Percentiles rank a stretch among this genome's conserved stretches.
These are phyloP conservation scores for Acanthamoeba healyi DNA, from an alignment of 208 protist genomes.

Conservation along the genomic window DNA sequence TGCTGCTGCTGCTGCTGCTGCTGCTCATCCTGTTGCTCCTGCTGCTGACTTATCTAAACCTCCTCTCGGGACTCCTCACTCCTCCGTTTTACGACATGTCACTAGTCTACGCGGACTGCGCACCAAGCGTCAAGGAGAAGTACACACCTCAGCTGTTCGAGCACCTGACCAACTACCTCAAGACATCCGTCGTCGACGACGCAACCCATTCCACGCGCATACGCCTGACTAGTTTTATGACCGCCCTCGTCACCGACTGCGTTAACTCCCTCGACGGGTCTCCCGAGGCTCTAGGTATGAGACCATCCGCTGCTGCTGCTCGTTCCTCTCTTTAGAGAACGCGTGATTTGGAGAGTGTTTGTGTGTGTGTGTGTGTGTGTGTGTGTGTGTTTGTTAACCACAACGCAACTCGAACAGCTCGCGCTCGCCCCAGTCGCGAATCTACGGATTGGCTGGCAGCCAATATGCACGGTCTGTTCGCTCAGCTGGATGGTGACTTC, in stretches of 20 bases:
- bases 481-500: not conserved
- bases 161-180: not conserved
- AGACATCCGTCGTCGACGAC: not conserved
- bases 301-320: no score
- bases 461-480: not conserved
- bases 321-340: no score
- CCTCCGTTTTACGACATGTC: no score
- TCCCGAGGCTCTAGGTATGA: not conserved
- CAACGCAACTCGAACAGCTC: not conserved
- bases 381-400: not conserved
- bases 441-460: conserved; percentile 26
- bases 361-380: not conserved
- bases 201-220: not conserved
- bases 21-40: no score
- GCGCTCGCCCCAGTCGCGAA: not conserved
- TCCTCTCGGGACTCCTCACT: no score
- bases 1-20: no score
- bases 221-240: conserved; percentile 8
- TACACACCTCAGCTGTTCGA: conserved; percentile 59
- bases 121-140: conserved; percentile 21
- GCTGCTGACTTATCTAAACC: no score
- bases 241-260: conserved; percentile 20
- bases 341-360: no score
- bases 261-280: not conserved
- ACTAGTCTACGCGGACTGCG: conserved; percentile 46